These are phyloP conservation scores for Inga leiocalycina DNA, from an alignment of 306 rosid genomes.

Conservation along the genomic window DNA sequence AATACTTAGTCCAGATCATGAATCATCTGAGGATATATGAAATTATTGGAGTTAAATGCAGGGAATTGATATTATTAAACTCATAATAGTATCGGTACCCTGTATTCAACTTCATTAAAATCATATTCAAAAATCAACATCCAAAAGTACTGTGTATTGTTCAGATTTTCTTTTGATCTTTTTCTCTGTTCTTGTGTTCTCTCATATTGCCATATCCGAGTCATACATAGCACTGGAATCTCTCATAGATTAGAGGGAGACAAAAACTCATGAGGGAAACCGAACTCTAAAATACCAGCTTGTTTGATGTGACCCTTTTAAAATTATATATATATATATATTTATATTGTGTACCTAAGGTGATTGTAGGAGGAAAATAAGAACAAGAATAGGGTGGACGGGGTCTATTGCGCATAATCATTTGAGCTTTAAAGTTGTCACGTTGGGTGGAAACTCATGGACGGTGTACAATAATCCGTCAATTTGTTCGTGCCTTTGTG, in stretches of 20 bases:
- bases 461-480: constrained; percentile 11
- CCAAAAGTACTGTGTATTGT: not conserved
- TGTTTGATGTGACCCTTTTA: not conserved
- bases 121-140: not conserved
- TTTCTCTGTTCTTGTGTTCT: not conserved
- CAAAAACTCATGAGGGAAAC: not conserved
- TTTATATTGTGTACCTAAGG: not conserved
- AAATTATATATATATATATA: not conserved
- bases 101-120: not conserved
- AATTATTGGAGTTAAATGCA: not conserved
- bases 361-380: not conserved
- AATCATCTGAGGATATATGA: not conserved
- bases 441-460: not conserved
- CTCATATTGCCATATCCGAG: not conserved
- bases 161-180: not conserved
- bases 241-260: not conserved
- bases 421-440: not conserved
- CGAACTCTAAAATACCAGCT: not conserved
- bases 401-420: not conserved
- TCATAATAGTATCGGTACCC: not conserved
- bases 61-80: not conserved
- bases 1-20: not conserved
- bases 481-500: not conserved
- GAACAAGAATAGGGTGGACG: not conserved
- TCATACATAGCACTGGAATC: not conserved